These are phyloP conservation scores for Fusarium udum DNA, from an alignment of 2,329 filamentous ascomycete species.

Conservation along the genomic window DNA sequence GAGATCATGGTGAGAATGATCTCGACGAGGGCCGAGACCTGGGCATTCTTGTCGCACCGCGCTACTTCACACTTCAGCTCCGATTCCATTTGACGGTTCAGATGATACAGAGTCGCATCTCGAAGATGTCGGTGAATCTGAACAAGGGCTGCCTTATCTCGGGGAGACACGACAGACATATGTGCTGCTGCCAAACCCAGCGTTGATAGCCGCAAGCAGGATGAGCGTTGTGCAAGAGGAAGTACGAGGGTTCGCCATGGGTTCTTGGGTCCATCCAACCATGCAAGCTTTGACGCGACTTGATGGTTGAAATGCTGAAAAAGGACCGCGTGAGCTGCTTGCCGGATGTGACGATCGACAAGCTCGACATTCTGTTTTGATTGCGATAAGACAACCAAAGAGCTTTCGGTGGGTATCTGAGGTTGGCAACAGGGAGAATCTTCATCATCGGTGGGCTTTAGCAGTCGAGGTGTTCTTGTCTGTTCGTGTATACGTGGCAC, in stretches of 20 bases:
- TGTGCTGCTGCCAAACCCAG: not conserved
- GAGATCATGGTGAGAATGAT: not conserved
- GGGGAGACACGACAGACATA: not conserved
- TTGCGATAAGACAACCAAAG: not conserved
- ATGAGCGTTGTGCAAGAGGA: not conserved
- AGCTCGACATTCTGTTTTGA: not conserved
- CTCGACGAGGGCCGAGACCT: not conserved
- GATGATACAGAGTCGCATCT: not conserved
- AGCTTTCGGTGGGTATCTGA: not conserved
- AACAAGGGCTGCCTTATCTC: not conserved
- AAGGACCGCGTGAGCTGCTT: not conserved
- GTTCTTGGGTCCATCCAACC: not conserved
- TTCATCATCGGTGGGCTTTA: too few relatives aligned
- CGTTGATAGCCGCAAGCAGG: not conserved
- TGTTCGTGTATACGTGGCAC: not conserved
- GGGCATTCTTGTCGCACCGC: not conserved
- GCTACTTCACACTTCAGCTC: not conserved
- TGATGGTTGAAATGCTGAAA: not conserved
- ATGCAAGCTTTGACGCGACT: not conserved
- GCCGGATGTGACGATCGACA: not conserved
- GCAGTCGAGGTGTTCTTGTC: too few relatives aligned
- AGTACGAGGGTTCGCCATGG: not conserved
- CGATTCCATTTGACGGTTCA: not conserved
- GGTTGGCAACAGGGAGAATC: fast-evolving
- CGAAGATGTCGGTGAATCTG: not conserved